These are phyloP conservation scores for Ambrosia trifida DNA, from an alignment of 129 eudicot species.

Conservation along the genomic window DNA sequence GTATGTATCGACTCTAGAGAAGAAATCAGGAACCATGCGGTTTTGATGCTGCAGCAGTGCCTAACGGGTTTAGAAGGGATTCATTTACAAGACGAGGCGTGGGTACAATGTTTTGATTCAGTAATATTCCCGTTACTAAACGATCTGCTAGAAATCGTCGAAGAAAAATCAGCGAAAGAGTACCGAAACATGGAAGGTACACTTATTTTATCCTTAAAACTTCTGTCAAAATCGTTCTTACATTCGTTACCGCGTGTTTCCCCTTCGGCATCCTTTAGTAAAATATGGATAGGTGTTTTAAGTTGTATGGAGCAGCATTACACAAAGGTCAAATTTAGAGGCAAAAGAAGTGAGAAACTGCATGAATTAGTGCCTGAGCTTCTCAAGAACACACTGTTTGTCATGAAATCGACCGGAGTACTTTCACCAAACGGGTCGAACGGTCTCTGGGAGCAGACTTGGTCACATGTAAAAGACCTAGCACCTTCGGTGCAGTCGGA, in stretches of 20 bases:
- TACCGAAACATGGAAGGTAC: constrained; percentile 71
- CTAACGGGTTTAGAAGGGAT: constrained; percentile 61
- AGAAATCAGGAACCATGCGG: constrained; percentile 72
- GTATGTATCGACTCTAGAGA: constrained; percentile 70
- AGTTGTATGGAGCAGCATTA: constrained; percentile 55
- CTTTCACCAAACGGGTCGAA: constrained; percentile 53
- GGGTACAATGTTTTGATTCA: constrained; percentile 71
- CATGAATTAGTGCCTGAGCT: constrained; percentile 74
- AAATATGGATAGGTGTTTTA: constrained; percentile 62
- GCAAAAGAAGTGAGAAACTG: constrained; percentile 66
- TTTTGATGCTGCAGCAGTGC: constrained; percentile 55
- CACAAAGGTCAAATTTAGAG: constrained; percentile 64
- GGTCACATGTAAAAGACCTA: constrained; percentile 61
- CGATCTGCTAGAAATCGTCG: constrained; percentile 52
- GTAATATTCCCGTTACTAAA: constrained; percentile 60
- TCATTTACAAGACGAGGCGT: constrained; percentile 48
- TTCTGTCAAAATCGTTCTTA: constrained; percentile 58
- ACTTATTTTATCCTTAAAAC: constrained; percentile 54
- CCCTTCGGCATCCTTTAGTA: constrained; percentile 42
- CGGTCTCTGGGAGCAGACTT: constrained; percentile 70
- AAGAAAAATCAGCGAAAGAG: constrained; percentile 56
- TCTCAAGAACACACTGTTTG: constrained; percentile 66
- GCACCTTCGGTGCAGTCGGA: constrained; percentile 61
- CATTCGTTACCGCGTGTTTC: constrained; percentile 53
- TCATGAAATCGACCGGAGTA: constrained; percentile 61